Evolutionary conservation across 208 protist genomes (phyloP).

Genomic region (Trypanosoma scelopori): DNA sequence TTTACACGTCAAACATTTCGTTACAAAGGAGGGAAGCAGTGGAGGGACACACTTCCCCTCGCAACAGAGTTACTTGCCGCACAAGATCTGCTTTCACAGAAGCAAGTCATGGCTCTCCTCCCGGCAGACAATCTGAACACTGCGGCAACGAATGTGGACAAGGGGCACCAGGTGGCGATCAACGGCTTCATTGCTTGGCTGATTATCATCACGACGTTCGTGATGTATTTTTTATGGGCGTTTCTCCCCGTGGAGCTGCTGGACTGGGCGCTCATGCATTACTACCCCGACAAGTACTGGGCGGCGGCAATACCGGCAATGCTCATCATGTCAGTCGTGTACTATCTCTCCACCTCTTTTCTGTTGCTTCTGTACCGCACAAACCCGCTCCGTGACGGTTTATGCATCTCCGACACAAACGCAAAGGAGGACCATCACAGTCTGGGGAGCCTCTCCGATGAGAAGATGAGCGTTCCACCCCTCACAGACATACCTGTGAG

Average conservation of each 20-base stretch:
- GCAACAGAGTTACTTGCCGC: no score
- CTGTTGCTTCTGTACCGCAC: conserved; percentile 69
- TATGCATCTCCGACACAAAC: conserved; percentile 72
- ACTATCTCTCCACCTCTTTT: conserved; percentile 67
- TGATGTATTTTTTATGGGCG: conserved; percentile 80
- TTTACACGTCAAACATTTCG: no score
- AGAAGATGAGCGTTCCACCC: conserved; percentile 67
- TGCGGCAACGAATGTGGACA: not conserved
- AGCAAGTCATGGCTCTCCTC: conserved; percentile 14
- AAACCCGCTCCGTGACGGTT: conserved; percentile 69
- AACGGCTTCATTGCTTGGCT: conserved; percentile 88
- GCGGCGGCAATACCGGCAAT: conserved; percentile 79
- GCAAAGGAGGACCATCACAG: conserved; percentile 53
- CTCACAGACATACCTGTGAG: conserved; percentile 82
- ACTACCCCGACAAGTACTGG: conserved; percentile 93
- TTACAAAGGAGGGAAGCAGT: no score
- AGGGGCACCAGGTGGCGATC: conserved; percentile 69
- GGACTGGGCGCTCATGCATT: conserved; percentile 64
- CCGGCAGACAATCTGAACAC: not conserved
- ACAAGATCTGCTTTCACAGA: not conserved
- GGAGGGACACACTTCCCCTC: no score
- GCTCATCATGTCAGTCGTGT: conserved; percentile 72
- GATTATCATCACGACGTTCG: conserved; percentile 49
- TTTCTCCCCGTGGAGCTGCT: conserved; percentile 59
- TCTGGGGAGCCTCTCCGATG: conserved; percentile 50